Percentiles rank a stretch among this genome's conserved stretches.
Conservation (phyloP, 2,329 filamentous ascomycete species). For the Aspergillus terreus region DNA sequence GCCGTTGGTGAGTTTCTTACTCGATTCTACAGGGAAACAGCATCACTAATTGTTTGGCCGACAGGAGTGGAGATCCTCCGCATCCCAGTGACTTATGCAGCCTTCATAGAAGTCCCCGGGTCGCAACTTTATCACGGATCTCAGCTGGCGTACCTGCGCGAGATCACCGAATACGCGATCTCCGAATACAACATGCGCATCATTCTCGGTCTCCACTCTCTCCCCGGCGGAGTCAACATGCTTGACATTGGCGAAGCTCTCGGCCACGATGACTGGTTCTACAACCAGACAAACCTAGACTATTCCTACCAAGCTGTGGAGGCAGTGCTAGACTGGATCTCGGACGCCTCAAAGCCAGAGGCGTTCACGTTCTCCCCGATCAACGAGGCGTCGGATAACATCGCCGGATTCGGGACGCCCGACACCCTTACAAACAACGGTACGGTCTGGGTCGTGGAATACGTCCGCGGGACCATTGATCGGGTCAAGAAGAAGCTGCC, state of each 20-base stretch:
- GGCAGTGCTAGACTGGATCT: constrained; percentile 14
- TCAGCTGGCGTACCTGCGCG: constrained; percentile 15
- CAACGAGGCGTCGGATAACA: constrained; percentile 21
- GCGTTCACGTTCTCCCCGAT: constrained; percentile 19
- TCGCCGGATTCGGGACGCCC: constrained; percentile 14
- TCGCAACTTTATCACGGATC: constrained; percentile 20
- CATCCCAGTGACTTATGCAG: constrained; percentile 10
- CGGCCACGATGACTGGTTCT: constrained; percentile 19
- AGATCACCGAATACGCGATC: constrained; percentile 20
- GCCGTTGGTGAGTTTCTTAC: not conserved
- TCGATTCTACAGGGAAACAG: not conserved
- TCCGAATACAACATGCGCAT: constrained; percentile 20
- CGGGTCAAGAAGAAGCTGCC: constrained; percentile 9
- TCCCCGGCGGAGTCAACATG: constrained; percentile 21
- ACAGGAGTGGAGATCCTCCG: constrained; percentile 5
- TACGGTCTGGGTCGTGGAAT: constrained; percentile 17
- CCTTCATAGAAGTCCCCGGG: constrained; percentile 17
- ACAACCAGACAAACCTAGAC: constrained; percentile 16
- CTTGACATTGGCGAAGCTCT: constrained; percentile 20
- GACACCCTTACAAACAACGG: constrained; percentile 15
- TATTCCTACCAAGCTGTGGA: constrained; percentile 20
- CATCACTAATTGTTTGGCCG: not conserved
- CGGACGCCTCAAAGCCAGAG: constrained; percentile 13
- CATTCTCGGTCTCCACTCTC: constrained; percentile 20
- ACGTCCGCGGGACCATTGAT: constrained; percentile 14